Evolutionary conservation across 306 rosid species (phyloP).

Genomic region (Ormosia emarginata): DNA sequence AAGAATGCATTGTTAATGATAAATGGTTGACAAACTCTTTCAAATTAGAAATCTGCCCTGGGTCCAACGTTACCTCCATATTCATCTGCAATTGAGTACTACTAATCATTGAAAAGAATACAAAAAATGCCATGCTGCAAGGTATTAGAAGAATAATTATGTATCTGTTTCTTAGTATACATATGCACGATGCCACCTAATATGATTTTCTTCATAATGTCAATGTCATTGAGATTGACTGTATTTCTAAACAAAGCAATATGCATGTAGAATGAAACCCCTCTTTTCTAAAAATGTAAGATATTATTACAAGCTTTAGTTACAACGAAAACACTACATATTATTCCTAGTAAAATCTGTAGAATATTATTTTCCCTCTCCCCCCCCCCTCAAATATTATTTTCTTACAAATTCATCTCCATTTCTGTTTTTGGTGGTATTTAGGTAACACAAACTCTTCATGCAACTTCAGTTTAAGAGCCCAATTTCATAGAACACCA

Average conservation of each 20-base stretch:
- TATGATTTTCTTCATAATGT: not conserved
- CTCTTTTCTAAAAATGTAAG: not conserved
- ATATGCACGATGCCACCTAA: not conserved
- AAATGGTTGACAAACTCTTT: constrained; percentile 77
- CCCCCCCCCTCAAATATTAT: not conserved
- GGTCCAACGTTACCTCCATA: constrained; percentile 67
- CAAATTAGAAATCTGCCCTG: constrained; percentile 53
- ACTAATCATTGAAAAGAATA: not conserved
- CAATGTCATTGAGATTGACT: not conserved
- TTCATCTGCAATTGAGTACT: constrained; percentile 62
- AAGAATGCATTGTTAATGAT: constrained; percentile 65
- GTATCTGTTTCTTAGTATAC: not conserved
- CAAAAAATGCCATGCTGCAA: not conserved
- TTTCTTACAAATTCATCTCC: not conserved
- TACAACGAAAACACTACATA: not conserved
- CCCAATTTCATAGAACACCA: not conserved
- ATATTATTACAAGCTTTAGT: not conserved
- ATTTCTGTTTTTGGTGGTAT: not conserved
- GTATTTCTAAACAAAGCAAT: not conserved
- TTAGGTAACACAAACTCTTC: not conserved
- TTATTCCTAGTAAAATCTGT: not conserved
- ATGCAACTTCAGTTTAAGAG: not conserved
- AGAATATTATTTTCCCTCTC: not conserved
- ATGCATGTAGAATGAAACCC: not conserved
- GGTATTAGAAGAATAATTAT: not conserved